These are phyloP conservation scores for Carnegiea gigantea DNA, from an alignment of 179 eudicot species.

Conservation along the genomic window DNA sequence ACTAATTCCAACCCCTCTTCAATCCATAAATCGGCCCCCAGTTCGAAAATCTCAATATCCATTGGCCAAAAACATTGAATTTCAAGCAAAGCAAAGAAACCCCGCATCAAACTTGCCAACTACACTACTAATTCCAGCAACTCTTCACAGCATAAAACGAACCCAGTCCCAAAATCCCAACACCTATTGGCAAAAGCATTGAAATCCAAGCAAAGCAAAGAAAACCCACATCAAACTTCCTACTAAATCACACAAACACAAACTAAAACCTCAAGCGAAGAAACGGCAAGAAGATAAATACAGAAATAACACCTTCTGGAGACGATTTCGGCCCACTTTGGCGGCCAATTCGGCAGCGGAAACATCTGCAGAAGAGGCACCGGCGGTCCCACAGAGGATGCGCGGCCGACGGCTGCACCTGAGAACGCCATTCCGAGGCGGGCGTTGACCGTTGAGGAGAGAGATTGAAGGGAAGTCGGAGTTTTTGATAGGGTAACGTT, in stretches of 20 bases:
- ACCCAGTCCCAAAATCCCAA: background rate
- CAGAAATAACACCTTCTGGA: conserved; percentile 41
- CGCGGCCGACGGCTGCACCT: conserved; percentile 18
- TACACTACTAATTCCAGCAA: background rate
- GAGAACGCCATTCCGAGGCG: conserved; percentile 9
- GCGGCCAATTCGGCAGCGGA: conserved; percentile 25
- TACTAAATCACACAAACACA: background rate
- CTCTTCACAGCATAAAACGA: background rate
- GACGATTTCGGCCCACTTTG: conserved; percentile 58
- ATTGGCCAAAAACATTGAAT: no score
- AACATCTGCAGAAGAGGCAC: conserved; percentile 35
- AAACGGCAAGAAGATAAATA: background rate
- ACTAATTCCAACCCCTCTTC: no score
- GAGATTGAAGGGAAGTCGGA: conserved; percentile 21
- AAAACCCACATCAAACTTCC: conserved; percentile 6
- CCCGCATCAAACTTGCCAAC: no score
- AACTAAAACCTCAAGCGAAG: background rate
- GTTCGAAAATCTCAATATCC: no score
- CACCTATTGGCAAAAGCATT: background rate
- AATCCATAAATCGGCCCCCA: no score
- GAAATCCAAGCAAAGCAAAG: conserved; percentile 11
- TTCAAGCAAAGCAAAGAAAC: no score
- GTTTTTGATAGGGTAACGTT: conserved; percentile 20
- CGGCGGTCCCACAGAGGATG: conserved; percentile 35
- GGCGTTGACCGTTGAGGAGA: conserved; percentile 9